Evolutionary conservation across 2,329 filamentous ascomycete species (phyloP).

Genomic region (Fusarium dlaminii): DNA sequence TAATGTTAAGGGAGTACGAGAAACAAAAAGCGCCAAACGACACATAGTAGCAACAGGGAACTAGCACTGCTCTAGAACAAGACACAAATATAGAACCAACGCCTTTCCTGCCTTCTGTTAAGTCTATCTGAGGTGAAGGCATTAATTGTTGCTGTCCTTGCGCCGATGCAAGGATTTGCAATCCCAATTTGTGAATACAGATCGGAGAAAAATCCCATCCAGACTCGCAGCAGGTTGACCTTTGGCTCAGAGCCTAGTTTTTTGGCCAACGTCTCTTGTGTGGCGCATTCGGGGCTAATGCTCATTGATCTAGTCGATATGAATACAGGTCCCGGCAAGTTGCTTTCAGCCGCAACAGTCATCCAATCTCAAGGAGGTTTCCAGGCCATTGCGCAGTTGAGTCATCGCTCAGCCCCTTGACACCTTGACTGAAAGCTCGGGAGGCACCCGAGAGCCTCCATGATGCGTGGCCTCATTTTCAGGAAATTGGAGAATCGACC

Average conservation of each 20-base stretch:
- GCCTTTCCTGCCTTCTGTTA: background rate
- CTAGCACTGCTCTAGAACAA: background rate
- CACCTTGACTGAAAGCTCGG: background rate
- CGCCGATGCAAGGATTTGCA: background rate
- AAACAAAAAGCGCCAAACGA: background rate
- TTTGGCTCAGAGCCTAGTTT: background rate
- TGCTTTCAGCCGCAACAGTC: background rate
- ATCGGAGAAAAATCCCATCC: background rate
- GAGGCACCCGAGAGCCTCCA: background rate
- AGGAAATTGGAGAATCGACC: background rate
- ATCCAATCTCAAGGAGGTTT: background rate
- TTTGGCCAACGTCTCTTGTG: background rate
- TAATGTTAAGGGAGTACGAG: background rate
- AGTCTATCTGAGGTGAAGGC: background rate
- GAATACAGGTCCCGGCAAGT: background rate
- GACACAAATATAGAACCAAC: background rate
- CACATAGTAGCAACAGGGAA: background rate
- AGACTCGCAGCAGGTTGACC: background rate
- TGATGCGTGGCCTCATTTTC: background rate
- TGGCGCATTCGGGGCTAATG: background rate
- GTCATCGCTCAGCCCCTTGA: background rate
- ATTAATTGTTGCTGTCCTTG: background rate
- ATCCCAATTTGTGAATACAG: background rate
- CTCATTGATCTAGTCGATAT: background rate
- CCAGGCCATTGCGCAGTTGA: background rate